Evolutionary conservation across 2,329 filamentous ascomycete species (phyloP).

Genomic region (Amauroascus verrucosus): DNA sequence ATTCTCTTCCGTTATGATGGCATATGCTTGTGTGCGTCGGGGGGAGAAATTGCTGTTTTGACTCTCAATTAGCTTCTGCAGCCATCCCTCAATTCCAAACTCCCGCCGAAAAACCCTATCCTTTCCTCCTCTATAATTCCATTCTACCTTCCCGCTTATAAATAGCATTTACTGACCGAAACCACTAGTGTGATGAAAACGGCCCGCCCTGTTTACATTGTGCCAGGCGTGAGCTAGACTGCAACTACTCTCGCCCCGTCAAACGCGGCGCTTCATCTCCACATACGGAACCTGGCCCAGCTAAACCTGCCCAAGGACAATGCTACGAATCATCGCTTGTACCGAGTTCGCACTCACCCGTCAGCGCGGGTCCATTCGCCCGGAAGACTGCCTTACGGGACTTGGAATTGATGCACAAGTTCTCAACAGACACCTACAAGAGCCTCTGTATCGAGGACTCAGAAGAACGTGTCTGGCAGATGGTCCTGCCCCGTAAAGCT

Average conservation of each 20-base stretch:
- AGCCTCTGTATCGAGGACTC: constrained; percentile 29
- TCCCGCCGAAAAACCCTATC: no score
- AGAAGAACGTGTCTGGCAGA: constrained; percentile 32
- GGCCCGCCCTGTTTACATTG: constrained; percentile 34
- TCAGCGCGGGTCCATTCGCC: not conserved
- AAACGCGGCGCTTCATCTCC: not conserved
- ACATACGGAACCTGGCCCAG: not conserved
- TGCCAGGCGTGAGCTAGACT: constrained; percentile 28
- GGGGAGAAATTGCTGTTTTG: no score
- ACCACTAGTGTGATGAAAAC: constrained; percentile 31
- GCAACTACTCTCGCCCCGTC: constrained; percentile 18
- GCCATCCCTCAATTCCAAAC: no score
- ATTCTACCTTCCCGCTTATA: no score
- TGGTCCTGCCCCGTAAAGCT: constrained; percentile 32
- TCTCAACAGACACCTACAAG: constrained; percentile 39
- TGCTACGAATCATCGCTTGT: not conserved
- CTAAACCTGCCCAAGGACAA: not conserved
- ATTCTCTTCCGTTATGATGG: not conserved
- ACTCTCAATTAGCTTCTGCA: no score
- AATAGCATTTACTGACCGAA: not conserved
- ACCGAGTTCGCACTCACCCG: not conserved
- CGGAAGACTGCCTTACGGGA: constrained; percentile 25
- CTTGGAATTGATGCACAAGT: constrained; percentile 45
- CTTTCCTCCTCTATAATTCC: no score
- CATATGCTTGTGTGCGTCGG: no score